Evolutionary conservation across 306 rosid genomes (phyloP).

Genomic region (Sicyos baderoa): DNA sequence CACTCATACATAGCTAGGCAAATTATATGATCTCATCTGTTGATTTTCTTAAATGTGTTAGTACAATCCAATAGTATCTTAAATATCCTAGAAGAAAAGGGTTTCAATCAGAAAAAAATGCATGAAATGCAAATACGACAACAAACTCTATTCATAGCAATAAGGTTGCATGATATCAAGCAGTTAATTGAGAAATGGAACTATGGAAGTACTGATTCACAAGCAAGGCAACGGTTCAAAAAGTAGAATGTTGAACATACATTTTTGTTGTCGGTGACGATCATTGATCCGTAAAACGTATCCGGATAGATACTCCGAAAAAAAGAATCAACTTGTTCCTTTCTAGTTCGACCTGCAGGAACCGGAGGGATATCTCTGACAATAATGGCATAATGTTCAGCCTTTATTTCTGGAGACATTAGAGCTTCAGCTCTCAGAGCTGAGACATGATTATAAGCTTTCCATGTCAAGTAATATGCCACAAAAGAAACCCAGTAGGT

Average conservation of each 20-base stretch:
- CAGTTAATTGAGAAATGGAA: not conserved
- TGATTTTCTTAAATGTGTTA: not conserved
- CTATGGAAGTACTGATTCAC: not conserved
- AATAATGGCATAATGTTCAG: constrained; percentile 66
- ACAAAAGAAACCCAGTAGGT: constrained; percentile 79
- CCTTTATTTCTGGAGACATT: constrained; percentile 49
- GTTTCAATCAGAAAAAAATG: not conserved
- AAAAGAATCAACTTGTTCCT: constrained; percentile 67
- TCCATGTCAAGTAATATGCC: constrained; percentile 63
- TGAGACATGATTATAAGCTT: constrained; percentile 61
- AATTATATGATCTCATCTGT: not conserved
- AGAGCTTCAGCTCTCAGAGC: constrained; percentile 55
- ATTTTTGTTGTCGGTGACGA: constrained; percentile 67
- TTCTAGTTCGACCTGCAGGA: constrained; percentile 48
- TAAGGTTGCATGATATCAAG: not conserved
- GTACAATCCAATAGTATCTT: not conserved
- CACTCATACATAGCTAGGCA: not conserved
- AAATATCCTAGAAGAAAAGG: not conserved
- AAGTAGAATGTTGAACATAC: constrained; percentile 24
- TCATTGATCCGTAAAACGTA: constrained; percentile 70
- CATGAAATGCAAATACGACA: not conserved
- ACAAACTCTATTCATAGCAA: not conserved
- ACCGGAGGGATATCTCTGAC: constrained; percentile 86
- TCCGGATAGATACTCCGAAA: constrained; percentile 59
- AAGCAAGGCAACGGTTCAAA: not conserved